Evolutionary conservation across 371 early-diverging fungal species (phyloP), one percentile per base, ranked within the genome.

Genomic region (Aphelidium insulamus): DNA sequence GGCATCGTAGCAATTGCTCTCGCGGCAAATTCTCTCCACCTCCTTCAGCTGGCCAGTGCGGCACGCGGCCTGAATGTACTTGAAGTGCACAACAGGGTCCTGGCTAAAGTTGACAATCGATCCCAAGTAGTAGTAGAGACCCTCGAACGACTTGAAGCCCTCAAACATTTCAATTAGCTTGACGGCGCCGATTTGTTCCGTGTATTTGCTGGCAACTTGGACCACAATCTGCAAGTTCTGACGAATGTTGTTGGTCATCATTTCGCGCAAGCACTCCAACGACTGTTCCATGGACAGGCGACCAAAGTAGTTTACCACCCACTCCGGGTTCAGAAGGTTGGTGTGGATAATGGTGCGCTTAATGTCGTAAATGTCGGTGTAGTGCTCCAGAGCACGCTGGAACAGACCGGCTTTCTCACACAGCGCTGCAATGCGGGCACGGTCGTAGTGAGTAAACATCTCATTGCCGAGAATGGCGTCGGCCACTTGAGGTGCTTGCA

Each of bases 401-500:
- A 73, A 82, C 26, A 95, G 59, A 3, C 91, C 90, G 18, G 92
- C 91, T 58, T 88, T 88, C 54, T 95, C 97, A 49, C 92, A 94
- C 33, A 92, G 70, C 33, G 60, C 50, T 16, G 90, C 97, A 49
- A 95, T 71, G 28, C 74, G 66, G 5, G 76, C 68, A 19, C 77
- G 71, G 48, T 95, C 97, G 46, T 94, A 95, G 45, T 90, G 83
- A 19, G 72, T 71, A 44, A 94, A 78, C 79, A 90, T 81, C 37
- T 76, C 67, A 45, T 87, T 86, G 33, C 90, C 80, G 22, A 95
- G 54, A 39, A 95, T 92, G 30, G 94, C 97, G 53, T 92, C 95
- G 17, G 97, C 97, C 7, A 95, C 94, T 45, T 94, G 94, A 25
- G 92, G 94, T 5, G 88, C 86, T 41, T 87, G 82, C 30, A 86